phyloP scores from a whole-genome alignment of 176 grass and related monocot genomes.

The Guadua angustifolia region DNA sequence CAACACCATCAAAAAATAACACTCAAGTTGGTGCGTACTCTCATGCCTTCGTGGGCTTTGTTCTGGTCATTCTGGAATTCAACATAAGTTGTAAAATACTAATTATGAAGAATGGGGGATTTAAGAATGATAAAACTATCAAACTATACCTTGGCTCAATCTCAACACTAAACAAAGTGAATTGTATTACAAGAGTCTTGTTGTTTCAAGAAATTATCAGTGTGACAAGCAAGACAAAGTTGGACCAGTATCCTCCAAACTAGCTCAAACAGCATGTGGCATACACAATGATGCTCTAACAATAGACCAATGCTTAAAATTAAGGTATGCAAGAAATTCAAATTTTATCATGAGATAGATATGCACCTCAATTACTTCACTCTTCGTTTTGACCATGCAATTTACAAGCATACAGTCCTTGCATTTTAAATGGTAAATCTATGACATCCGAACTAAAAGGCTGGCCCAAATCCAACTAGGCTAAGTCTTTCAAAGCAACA shows the following conservation, averaged over 20 bases:
- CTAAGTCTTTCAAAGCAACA: not conserved
- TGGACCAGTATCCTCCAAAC: not conserved
- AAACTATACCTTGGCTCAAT: not conserved
- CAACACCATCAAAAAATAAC: not conserved
- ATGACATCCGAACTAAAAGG: not conserved
- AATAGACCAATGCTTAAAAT: not conserved
- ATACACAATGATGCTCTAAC: not conserved
- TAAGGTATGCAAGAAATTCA: not conserved
- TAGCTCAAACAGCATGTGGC: not conserved
- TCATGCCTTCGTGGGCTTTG: not conserved
- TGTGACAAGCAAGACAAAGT: constrained; percentile 18
- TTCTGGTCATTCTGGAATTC: not conserved
- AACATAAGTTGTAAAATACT: constrained; percentile 2
- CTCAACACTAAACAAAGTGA: constrained; percentile 15
- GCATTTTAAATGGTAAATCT: not conserved
- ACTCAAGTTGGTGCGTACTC: not conserved
- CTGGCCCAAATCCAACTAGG: not conserved
- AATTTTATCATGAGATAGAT: not conserved
- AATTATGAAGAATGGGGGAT: constrained; percentile 1
- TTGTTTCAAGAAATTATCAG: not conserved
- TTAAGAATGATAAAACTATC: not conserved
- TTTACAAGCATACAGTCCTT: not conserved
- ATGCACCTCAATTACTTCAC: not conserved
- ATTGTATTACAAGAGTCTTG: not conserved
- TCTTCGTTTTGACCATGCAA: not conserved